A percentile compares a stretch with the other conserved stretches of the same genome.
Conservation (phyloP, 2,329 filamentous ascomycete species). For the Epichloe baconii region DNA sequence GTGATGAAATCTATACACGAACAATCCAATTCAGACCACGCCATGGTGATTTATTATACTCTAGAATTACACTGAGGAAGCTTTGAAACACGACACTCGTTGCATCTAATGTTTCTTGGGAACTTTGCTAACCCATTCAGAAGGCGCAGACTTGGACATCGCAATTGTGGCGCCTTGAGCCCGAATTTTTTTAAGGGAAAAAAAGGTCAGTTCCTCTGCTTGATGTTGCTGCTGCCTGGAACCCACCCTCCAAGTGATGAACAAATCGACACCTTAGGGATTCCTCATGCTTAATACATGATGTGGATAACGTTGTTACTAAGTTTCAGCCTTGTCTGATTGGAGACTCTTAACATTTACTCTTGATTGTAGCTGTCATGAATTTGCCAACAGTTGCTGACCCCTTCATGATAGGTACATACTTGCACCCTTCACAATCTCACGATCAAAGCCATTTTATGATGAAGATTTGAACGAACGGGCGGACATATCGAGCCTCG, state of each 20-base stretch:
- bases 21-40: constrained; percentile 52
- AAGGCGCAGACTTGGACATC: not conserved
- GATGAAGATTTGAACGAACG: constrained; percentile 58
- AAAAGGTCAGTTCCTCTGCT: constrained; percentile 33
- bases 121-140: not conserved
- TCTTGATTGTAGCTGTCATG: constrained; percentile 6
- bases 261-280: constrained; percentile 48
- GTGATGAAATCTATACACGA: constrained; percentile 29
- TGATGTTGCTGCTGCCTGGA: constrained; percentile 2
- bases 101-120: not conserved
- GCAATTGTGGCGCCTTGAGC: too few species aligned
- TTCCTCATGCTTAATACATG: constrained; percentile 54
- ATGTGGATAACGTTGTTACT: constrained; percentile 46
- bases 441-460: constrained; percentile 24
- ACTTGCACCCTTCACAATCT: constrained; percentile 2
- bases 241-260: constrained; percentile 38
- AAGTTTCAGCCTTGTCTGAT: constrained; percentile 61
- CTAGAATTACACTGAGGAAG: constrained; percentile 45
- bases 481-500: constrained; percentile 52
- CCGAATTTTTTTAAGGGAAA: not conserved
- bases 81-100: constrained; percentile 1
- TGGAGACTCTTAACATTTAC: constrained; percentile 20
- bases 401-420: constrained; percentile 29
- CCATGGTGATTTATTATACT: constrained; percentile 38
- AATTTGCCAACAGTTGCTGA: constrained; percentile 20